Evolutionary conservation across 768 basidiomycete genomes (phyloP).

Genomic region (Tulasnella sp.): DNA sequence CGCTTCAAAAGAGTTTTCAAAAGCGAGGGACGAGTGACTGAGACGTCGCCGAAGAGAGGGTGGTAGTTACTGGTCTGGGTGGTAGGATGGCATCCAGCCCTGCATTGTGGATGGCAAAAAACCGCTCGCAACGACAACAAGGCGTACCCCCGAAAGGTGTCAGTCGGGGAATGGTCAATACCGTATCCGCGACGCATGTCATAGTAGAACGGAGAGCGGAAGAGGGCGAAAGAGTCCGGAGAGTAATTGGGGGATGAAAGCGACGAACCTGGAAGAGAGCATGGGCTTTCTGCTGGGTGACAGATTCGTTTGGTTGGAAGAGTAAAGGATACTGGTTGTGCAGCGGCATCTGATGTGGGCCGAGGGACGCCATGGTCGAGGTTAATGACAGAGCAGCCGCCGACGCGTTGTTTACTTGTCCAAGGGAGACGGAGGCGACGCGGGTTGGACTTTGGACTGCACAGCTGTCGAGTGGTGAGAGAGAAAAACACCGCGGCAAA

Average conservation of each 20-base stretch:
- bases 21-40: background rate
- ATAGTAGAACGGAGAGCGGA: background rate
- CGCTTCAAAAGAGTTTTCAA: background rate
- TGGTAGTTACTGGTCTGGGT: background rate
- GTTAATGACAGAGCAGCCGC: background rate
- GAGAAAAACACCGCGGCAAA: background rate
- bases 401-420: slow-evolving; percentile 1
- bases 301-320: slow-evolving; percentile 20
- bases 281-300: slow-evolving; percentile 18
- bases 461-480: background rate
- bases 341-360: background rate
- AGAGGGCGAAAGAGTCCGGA: background rate
- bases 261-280: background rate
- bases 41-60: background rate
- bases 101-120: background rate
- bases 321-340: slow-evolving; percentile 21
- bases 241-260: background rate
- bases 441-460: slow-evolving; percentile 3
- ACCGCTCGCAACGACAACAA: background rate
- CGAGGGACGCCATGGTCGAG: background rate
- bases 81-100: background rate
- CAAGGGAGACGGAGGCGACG: slow-evolving; percentile 4
- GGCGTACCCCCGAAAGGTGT: background rate
- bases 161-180: background rate
- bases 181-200: background rate